Evolutionary conservation across 805 yeast species (phyloP).

Genomic region (Lipomyces anomalus): DNA sequence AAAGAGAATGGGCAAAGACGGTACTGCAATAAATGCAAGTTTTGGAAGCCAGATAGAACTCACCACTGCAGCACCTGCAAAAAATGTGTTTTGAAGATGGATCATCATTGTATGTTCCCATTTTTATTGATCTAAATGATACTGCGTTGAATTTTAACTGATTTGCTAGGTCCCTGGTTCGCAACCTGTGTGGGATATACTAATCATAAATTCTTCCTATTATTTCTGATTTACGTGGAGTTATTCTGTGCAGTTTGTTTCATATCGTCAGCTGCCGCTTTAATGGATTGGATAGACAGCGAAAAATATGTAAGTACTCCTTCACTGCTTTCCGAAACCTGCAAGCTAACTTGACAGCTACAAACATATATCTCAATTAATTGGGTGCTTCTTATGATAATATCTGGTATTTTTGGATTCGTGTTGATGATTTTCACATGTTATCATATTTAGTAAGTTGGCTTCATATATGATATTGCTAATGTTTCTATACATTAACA

Average conservation of each 20-base stretch:
- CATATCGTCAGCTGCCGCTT: conserved; percentile 36
- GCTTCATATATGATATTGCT: neutral
- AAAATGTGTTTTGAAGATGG: conserved; percentile 47
- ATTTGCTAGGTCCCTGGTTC: conserved; percentile 77
- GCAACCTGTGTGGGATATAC: conserved; percentile 77
- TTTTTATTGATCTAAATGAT: conserved; percentile 40
- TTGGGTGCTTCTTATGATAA: conserved; percentile 53
- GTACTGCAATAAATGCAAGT: conserved; percentile 37
- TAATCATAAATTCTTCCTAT: conserved; percentile 72
- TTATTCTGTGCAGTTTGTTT: conserved; percentile 44
- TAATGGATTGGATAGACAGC: conserved; percentile 46
- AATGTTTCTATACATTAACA: neutral
- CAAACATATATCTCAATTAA: conserved; percentile 48
- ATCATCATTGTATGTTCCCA: conserved; percentile 44
- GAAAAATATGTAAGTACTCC: conserved; percentile 33
- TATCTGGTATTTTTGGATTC: conserved; percentile 48
- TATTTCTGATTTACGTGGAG: conserved; percentile 68
- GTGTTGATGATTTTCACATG: conserved; percentile 53
- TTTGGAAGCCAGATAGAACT: conserved; percentile 42
- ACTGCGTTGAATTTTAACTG: conserved; percentile 63
- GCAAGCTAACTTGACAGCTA: conserved; percentile 8
- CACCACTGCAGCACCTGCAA: conserved; percentile 41
- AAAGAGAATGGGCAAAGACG: conserved; percentile 39
- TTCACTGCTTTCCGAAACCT: neutral
- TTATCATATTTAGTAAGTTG: conserved; percentile 36